phyloP scores from a whole-genome alignment of 2,329 filamentous ascomycete genomes.

The Claviceps arundinis region DNA sequence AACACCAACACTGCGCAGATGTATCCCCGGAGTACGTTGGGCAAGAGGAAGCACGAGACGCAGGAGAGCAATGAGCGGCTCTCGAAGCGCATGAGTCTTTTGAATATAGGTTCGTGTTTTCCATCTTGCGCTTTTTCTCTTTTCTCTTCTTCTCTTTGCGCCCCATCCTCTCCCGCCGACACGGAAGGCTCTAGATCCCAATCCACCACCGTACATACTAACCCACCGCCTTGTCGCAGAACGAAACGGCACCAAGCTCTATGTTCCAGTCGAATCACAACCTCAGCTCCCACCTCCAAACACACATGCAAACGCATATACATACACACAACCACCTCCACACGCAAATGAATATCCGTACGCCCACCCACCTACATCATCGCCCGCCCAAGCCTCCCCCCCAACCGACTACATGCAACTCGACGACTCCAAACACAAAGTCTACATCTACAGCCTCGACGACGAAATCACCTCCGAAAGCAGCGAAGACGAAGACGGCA shows the following conservation, averaged over 20 bases:
- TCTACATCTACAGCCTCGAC: constrained; percentile 86
- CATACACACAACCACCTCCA: neutral
- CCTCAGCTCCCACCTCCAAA: neutral
- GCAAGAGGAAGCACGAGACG: constrained; percentile 48
- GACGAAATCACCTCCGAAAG: constrained; percentile 57
- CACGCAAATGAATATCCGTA: too few species aligned
- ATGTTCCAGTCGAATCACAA: constrained; percentile 47
- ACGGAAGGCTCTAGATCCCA: neutral
- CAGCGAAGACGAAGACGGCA: constrained; percentile 34
- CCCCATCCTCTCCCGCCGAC: too few species aligned
- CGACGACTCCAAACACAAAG: constrained; percentile 73
- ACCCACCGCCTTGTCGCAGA: constrained; percentile 28
- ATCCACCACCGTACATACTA: neutral
- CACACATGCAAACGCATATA: neutral
- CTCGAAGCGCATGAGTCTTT: constrained; percentile 67
- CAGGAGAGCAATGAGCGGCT: constrained; percentile 55
- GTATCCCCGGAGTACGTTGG: neutral
- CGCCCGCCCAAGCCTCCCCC: constrained; percentile 1
- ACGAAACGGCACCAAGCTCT: constrained; percentile 48
- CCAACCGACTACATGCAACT: constrained; percentile 60
- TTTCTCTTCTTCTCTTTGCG: too few species aligned
- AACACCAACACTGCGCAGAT: too few species aligned
- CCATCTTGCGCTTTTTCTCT: too few species aligned
- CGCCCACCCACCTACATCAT: neutral
- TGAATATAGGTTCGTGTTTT: constrained; percentile 57